These are phyloP conservation scores for Starmerella riodocensis DNA, from an alignment of 805 yeast species.

Conservation along the genomic window DNA sequence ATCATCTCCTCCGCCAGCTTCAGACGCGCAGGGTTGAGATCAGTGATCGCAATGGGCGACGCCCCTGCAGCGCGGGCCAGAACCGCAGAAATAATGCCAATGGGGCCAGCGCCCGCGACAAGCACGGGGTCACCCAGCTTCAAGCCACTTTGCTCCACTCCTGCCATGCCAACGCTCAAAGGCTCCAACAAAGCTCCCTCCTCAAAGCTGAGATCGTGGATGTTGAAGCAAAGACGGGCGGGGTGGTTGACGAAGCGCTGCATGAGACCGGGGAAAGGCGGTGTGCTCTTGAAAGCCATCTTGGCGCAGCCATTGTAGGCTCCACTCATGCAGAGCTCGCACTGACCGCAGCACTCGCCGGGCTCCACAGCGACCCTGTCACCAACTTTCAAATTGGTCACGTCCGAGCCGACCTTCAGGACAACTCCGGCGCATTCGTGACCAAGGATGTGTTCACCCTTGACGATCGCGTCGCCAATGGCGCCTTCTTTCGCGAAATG, in stretches of 20 bases:
- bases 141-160: constrained; percentile 37
- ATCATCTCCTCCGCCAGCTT: constrained; percentile 36
- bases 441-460: constrained; percentile 50
- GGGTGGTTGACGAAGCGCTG: constrained; percentile 30
- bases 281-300: constrained; percentile 29
- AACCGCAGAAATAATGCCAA: constrained; percentile 38
- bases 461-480: constrained; percentile 43
- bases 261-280: constrained; percentile 29
- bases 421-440: constrained; percentile 45
- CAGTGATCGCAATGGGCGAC: constrained; percentile 40
- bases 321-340: constrained; percentile 28
- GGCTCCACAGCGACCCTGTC: constrained; percentile 37
- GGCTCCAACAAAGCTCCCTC: constrained; percentile 48
- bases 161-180: constrained; percentile 41
- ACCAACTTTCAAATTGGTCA: constrained; percentile 36
- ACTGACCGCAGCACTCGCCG: constrained; percentile 37
- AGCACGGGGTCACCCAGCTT: constrained; percentile 38
- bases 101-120: constrained; percentile 49
- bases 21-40: constrained; percentile 34
- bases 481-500: constrained; percentile 56
- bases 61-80: constrained; percentile 43
- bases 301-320: constrained; percentile 30
- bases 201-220: constrained; percentile 34
- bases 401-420: constrained; percentile 38
- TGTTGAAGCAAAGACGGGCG: constrained; percentile 29